Evolutionary conservation across 1,284 basidiomycete genomes (phyloP).

Genomic region (Mrakiaceae sp.): DNA sequence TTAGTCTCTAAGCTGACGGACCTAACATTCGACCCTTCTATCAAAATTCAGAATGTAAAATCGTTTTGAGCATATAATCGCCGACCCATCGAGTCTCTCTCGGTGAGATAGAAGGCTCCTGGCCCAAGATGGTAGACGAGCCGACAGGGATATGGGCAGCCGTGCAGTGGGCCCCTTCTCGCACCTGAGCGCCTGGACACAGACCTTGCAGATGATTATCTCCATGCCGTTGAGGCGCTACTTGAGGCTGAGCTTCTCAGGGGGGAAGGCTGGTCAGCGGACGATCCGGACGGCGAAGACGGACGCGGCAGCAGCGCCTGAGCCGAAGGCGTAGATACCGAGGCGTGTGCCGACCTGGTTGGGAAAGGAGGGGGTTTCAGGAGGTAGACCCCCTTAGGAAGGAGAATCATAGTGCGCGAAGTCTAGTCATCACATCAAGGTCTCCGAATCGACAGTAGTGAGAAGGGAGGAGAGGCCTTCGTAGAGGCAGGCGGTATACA

Average conservation of each 20-base stretch:
- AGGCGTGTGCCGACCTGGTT: constrained; percentile 59
- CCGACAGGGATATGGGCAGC: constrained; percentile 79
- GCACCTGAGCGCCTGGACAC: constrained; percentile 64
- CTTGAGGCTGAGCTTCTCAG: constrained; percentile 64
- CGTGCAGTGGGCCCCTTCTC: constrained; percentile 94
- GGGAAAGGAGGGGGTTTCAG: no score
- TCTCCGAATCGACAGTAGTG: constrained; percentile 52
- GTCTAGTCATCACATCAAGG: constrained; percentile 36
- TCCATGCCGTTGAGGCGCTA: constrained; percentile 72
- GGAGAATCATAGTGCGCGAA: not conserved
- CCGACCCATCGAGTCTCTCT: constrained; percentile 83
- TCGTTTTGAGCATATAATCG: constrained; percentile 54
- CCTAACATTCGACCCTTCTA: no score
- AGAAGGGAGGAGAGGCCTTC: constrained; percentile 80
- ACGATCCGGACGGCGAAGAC: constrained; percentile 80
- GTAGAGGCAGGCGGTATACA: constrained; percentile 97
- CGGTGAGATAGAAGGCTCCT: constrained; percentile 85
- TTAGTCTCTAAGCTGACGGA: no score
- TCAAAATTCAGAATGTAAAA: no score
- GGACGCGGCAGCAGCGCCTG: constrained; percentile 80
- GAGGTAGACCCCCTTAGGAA: not conserved
- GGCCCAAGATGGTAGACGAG: constrained; percentile 87
- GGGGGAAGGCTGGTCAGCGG: constrained; percentile 72
- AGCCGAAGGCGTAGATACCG: constrained; percentile 88
- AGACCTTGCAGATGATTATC: constrained; percentile 80